Evolutionary conservation across 23 red algal species (phyloP).

Genomic region (Porphyridium purpureum): DNA sequence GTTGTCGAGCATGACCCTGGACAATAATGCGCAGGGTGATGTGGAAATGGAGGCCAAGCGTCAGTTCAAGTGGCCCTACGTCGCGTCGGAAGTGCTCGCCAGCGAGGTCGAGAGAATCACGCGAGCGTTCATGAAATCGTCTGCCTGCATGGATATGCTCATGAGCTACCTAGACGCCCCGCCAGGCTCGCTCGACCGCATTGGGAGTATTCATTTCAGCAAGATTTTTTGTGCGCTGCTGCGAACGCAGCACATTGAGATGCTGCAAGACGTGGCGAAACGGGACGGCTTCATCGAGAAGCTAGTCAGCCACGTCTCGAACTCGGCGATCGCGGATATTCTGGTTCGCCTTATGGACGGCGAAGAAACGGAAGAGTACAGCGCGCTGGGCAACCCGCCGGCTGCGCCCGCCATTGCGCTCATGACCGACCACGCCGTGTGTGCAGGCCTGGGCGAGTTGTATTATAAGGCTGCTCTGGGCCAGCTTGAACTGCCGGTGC

Average conservation of each 20-base stretch:
- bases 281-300: constrained; percentile 10
- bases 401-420: constrained; percentile 9
- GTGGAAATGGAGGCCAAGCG: constrained; percentile 4
- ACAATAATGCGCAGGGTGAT: too few species aligned
- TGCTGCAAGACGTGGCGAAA: constrained; percentile 9
- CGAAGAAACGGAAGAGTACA: constrained; percentile 6
- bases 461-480: constrained; percentile 22
- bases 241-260: constrained; percentile 5
- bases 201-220: constrained; percentile 20
- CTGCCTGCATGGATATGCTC: not conserved
- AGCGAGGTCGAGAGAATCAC: constrained; percentile 12
- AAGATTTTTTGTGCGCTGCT: constrained; percentile 38
- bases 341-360: constrained; percentile 35
- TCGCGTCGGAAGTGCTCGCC: constrained; percentile 44
- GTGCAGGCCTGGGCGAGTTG: constrained; percentile 30
- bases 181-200: constrained; percentile 8
- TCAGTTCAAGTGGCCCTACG: constrained; percentile 29
- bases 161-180: constrained; percentile 15
- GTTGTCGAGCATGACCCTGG: not conserved
- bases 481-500: constrained; percentile 8
- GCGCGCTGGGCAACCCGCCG: not conserved
- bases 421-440: constrained; percentile 8
- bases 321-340: constrained; percentile 28
- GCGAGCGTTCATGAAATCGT: constrained; percentile 13
- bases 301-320: constrained; percentile 41